Conservation (phyloP, 108 stramenopile species). For the Epithemia pelagica region DNA sequence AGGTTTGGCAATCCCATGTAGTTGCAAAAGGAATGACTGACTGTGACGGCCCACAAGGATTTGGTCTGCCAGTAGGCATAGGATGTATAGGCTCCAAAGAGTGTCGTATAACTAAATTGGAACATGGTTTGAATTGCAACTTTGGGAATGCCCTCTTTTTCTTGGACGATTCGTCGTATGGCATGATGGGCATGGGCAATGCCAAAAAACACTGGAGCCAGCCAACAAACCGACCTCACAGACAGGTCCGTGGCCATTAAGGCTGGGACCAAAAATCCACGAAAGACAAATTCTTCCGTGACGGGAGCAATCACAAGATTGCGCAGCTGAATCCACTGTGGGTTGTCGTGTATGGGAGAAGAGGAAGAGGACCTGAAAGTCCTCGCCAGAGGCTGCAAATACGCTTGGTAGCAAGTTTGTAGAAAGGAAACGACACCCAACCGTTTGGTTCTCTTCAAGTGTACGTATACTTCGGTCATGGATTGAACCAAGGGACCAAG, state of each 20-base stretch:
- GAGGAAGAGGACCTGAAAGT: background rate
- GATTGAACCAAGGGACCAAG: conserved; percentile 9
- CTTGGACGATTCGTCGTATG: conserved; percentile 12
- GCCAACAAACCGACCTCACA: conserved; percentile 16
- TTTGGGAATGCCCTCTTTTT: conserved; percentile 17
- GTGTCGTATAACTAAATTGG: conserved; percentile 70
- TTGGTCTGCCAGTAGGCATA: conserved; percentile 62
- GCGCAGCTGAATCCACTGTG: conserved; percentile 46
- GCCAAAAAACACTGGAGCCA: conserved; percentile 79
- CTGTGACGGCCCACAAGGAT: conserved; percentile 40
- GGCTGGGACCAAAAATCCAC: conserved; percentile 58
- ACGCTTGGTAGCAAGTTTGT: background rate
- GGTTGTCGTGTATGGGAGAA: conserved; percentile 12
- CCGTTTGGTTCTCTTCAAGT: background rate
- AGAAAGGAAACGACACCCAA: background rate
- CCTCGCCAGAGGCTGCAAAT: background rate
- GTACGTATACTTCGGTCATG: conserved; percentile 12
- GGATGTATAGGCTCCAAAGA: conserved; percentile 74
- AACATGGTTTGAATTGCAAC: conserved; percentile 35
- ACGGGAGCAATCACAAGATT: conserved; percentile 62
- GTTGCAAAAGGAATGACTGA: conserved; percentile 74
- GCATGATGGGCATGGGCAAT: conserved; percentile 79
- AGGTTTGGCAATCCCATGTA: conserved; percentile 75
- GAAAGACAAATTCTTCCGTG: conserved; percentile 78
- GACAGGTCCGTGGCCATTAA: conserved; percentile 19